These are phyloP conservation scores for Saccharomycopsis babjevae DNA, from an alignment of 805 yeast genomes.

Conservation along the genomic window DNA sequence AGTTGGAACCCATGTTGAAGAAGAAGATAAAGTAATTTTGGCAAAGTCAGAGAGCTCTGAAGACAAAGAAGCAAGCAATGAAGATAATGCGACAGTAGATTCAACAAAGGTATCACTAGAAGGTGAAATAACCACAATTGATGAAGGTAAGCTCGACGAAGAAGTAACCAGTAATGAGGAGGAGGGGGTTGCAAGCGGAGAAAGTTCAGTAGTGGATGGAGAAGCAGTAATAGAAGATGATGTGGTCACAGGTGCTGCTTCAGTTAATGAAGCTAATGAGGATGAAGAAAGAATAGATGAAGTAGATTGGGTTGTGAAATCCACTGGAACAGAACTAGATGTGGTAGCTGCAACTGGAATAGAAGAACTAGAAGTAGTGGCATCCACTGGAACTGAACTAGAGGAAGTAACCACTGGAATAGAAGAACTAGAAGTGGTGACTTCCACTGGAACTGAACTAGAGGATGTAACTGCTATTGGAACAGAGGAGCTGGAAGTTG, in stretches of 20 bases:
- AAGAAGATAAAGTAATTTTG: neutral
- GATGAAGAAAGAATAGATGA: neutral
- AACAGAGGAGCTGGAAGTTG: neutral
- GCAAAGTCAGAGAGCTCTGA: neutral
- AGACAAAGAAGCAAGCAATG: constrained; percentile 2
- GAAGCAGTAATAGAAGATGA: neutral
- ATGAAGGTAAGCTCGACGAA: neutral
- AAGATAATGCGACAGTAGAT: constrained; percentile 11
- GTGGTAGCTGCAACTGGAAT: neutral
- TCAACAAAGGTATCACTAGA: constrained; percentile 11
- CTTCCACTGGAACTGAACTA: neutral
- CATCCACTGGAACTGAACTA: constrained; percentile 9
- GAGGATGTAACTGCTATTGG: neutral
- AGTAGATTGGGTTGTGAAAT: neutral
- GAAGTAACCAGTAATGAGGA: constrained; percentile 1
- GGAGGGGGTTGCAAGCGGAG: neutral
- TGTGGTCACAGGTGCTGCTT: neutral
- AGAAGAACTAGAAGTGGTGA: neutral
- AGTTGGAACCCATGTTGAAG: constrained; percentile 15
- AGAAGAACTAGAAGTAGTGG: neutral
- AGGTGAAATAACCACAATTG: constrained; percentile 15
- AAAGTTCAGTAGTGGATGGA: neutral
- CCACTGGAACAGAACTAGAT: constrained; percentile 11
- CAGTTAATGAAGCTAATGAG: neutral
- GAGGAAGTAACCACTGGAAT: neutral